Conservation (phyloP, 169 alveolate genomes). For the Plasmodium chabaudi region DNA sequence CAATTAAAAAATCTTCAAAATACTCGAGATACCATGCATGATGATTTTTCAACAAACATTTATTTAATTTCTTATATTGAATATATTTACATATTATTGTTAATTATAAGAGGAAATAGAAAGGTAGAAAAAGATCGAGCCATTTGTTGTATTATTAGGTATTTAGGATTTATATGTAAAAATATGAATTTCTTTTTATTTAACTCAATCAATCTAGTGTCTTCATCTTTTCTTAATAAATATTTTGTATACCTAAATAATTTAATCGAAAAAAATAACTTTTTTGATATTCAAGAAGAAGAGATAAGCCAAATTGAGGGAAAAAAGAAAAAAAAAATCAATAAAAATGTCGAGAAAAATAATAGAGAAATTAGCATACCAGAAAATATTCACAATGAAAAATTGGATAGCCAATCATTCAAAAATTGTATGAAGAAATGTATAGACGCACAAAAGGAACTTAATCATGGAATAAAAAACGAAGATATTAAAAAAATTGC, state of each 20-base stretch:
- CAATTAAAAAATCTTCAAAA: background rate
- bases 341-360: background rate
- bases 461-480: background rate
- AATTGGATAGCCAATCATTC: background rate
- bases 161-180: slow-evolving; percentile 74
- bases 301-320: background rate
- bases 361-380: background rate
- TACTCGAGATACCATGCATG: background rate
- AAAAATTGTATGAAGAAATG: background rate
- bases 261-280: slow-evolving; percentile 24
- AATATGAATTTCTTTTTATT: slow-evolving; percentile 68
- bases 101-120: slow-evolving; percentile 47
- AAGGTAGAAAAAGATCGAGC: slow-evolving; percentile 67
- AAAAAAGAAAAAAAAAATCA: background rate
- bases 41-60: slow-evolving; percentile 15
- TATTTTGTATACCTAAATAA: slow-evolving; percentile 56
- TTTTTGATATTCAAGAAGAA: background rate
- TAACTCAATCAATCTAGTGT: slow-evolving; percentile 41
- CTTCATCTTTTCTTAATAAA: slow-evolving; percentile 47
- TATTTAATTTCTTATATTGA: slow-evolving; percentile 65
- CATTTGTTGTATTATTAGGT: slow-evolving; percentile 67
- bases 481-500: background rate
- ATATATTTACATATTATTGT: slow-evolving; percentile 54
- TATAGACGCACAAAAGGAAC: background rate
- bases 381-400: background rate